A percentile compares a stretch with the other conserved stretches of the same genome.
These are phyloP conservation scores for Trichoderma lentiforme DNA, from an alignment of 2,329 filamentous ascomycete species.

Conservation along the genomic window DNA sequence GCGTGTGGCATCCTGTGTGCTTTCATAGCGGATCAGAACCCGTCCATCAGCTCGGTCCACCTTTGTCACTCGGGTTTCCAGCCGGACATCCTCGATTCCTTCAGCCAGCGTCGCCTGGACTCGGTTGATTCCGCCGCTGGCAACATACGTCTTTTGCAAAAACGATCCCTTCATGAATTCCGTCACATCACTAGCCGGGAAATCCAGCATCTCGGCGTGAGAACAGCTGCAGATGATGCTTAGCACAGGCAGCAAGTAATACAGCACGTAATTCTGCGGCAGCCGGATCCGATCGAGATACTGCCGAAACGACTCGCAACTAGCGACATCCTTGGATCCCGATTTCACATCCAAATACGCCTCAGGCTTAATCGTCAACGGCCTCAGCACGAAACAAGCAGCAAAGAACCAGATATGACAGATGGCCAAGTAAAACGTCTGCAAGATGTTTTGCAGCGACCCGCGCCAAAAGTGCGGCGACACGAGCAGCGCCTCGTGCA, in stretches of 20 bases:
- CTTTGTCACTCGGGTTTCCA: constrained; percentile 37
- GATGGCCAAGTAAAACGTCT: constrained; percentile 42
- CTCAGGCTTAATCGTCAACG: constrained; percentile 22
- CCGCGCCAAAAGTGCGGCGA: constrained; percentile 35
- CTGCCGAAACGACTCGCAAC: constrained; percentile 43
- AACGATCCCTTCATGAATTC: constrained; percentile 43
- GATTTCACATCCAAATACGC: not conserved
- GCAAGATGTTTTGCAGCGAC: constrained; percentile 39
- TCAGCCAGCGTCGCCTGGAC: constrained; percentile 46
- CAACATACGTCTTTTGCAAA: constrained; percentile 50
- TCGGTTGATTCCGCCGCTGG: constrained; percentile 46
- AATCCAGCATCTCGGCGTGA: constrained; percentile 47
- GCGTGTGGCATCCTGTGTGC: not conserved
- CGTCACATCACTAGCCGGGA: constrained; percentile 52
- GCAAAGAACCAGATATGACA: constrained; percentile 54
- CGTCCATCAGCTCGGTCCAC: constrained; percentile 26
- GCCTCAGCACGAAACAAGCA: constrained; percentile 48
- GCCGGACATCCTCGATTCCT: constrained; percentile 39
- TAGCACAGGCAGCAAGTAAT: constrained; percentile 54
- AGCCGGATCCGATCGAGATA: constrained; percentile 51
- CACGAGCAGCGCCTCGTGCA: constrained; percentile 44
- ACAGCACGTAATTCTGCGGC: constrained; percentile 43
- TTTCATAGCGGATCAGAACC: not conserved
- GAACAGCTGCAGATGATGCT: constrained; percentile 54
- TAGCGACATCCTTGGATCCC: not conserved